A percentile compares a stretch with the other conserved stretches of the same genome.
These are phyloP conservation scores for Tricladium varicosporioides DNA, from an alignment of 2,329 filamentous ascomycete species.

Conservation along the genomic window DNA sequence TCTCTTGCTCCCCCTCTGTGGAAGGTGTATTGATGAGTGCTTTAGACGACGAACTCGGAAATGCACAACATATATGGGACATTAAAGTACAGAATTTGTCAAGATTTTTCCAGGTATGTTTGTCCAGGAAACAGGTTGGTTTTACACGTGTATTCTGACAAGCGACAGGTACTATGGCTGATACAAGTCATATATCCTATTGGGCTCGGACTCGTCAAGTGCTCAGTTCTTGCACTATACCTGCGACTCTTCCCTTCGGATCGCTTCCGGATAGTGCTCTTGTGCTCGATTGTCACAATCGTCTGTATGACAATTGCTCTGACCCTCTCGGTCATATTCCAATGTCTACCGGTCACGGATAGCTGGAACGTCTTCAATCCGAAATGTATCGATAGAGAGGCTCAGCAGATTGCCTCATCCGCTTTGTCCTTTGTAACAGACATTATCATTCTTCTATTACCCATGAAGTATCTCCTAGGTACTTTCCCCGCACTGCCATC, in stretches of 20 bases:
- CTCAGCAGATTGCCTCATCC: neutral
- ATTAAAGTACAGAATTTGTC: too few species aligned
- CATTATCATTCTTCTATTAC: neutral
- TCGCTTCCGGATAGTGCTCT: slow-evolving; percentile 1
- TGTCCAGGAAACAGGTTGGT: too few species aligned
- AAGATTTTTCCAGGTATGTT: too few species aligned
- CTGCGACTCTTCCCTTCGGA: slow-evolving; percentile 3
- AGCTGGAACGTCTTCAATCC: neutral
- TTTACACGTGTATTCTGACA: neutral
- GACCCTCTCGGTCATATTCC: neutral
- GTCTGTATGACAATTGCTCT: neutral
- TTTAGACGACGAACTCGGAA: too few species aligned
- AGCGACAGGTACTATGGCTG: neutral
- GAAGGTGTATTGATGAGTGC: too few species aligned
- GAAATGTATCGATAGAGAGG: neutral
- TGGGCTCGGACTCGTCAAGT: slow-evolving; percentile 2
- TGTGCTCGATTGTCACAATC: neutral
- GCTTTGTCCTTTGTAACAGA: neutral
- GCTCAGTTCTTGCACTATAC: slow-evolving; percentile 4
- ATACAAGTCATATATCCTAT: neutral
- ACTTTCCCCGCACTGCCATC: neutral
- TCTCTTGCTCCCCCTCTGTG: too few species aligned
- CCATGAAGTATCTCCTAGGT: slow-evolving; percentile 1
- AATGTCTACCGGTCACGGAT: neutral
- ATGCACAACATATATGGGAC: too few species aligned